Evolutionary conservation across 352 stramenopile species (phyloP).

Genomic region (Phytophthora meadii): DNA sequence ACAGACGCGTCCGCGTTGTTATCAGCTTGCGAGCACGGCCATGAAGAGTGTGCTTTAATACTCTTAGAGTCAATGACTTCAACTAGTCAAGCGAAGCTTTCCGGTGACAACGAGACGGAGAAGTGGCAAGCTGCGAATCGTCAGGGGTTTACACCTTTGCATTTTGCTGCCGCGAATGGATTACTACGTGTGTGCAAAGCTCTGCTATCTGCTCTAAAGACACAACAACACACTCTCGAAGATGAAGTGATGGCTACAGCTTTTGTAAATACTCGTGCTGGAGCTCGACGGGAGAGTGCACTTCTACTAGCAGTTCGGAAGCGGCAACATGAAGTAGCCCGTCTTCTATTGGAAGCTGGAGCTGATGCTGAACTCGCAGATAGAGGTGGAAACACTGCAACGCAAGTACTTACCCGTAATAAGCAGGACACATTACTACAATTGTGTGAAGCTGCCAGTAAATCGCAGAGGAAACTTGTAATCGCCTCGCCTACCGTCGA

Average conservation of each 20-base stretch:
- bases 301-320: conserved; percentile 75
- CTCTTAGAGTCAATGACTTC: conserved; percentile 40
- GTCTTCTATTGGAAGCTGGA: conserved; percentile 48
- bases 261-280: conserved; percentile 36
- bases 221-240: conserved; percentile 29
- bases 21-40: conserved; percentile 54
- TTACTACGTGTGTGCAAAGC: conserved; percentile 39
- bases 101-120: conserved; percentile 11
- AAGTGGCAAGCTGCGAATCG: conserved; percentile 56
- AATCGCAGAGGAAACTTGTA: conserved; percentile 21
- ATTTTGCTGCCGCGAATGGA: conserved; percentile 60
- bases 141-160: conserved; percentile 69
- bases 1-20: conserved; percentile 64
- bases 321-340: conserved; percentile 50
- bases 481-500: conserved; percentile 15
- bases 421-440: conserved; percentile 58
- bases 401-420: conserved; percentile 56
- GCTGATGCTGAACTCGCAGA: conserved; percentile 55
- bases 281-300: conserved; percentile 57
- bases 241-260: conserved; percentile 51
- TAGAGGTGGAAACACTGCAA: conserved; percentile 55
- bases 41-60: conserved; percentile 60
- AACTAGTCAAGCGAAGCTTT: not conserved
- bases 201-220: conserved; percentile 48
- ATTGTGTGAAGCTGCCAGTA: conserved; percentile 43